Evolutionary conservation across 306 rosid genomes (phyloP), one percentile per base, ranked within the genome.

Genomic region (Vigna radiata): DNA sequence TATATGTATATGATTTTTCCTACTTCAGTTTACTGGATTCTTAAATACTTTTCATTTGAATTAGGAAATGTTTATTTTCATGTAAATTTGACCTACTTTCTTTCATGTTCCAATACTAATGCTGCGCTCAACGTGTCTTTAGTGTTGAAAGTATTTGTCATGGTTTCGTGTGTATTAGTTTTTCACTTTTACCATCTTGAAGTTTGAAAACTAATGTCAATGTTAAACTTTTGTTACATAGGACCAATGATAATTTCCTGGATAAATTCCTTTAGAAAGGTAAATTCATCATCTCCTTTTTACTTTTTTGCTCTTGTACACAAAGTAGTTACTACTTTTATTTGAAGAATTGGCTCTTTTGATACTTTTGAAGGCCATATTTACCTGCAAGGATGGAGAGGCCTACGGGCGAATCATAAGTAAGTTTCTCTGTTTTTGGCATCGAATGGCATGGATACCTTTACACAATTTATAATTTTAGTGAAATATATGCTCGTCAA

Each of bases 351-450:
- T 73, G 58, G 77, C 70, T 65, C 21, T 46, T 79, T 71, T 82
- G 61, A 68, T 71, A 48, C 60, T 50, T 49, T 77, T 58, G 25
- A 75, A 91, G 98, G 96, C 83, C 67, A 36, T 89, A 68, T 89
- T 93, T 87, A 74, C 90, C 69, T 54, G 85, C 86, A 83, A 82
- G 44, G 86, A 89, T 27, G 88, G 96, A 68, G 85, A 83, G 46
- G 58, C 77, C 10, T 93, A 91, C 73, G 96, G 97, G 78, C 89
- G 93, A 76, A 80, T 93, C 75, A 86, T 88, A n/a, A 90, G 98
- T 93, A 87, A 83, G 49, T 62, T 81, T 55, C 81, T 77, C 49
- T 21, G 37, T 66, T 55, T 78, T 73, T 60, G 79, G 33, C 39
- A 19, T 47, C 58, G 27, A 75, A 44, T 56, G 50, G 73, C 41